phyloP scores from a whole-genome alignment of 2,329 filamentous ascomycete species.

The Fusarium tuaranense region DNA sequence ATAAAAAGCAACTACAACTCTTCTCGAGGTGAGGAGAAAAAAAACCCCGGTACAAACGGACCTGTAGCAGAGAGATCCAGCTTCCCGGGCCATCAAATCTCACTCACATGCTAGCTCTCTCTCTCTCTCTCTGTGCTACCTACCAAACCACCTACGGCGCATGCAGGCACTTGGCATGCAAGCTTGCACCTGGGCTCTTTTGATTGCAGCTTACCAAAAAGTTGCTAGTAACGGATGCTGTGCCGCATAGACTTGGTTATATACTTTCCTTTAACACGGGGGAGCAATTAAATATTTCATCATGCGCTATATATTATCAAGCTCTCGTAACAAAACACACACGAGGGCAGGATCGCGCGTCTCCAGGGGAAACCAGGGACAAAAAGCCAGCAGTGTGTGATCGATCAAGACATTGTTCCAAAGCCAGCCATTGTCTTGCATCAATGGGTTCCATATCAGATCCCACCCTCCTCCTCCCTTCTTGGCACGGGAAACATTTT shows the following conservation, averaged over 20 bases:
- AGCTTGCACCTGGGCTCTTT: background rate
- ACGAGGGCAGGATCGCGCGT: conserved; percentile 28
- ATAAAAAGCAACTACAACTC: background rate
- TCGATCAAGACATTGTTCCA: conserved; percentile 28
- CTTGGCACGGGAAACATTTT: conserved; percentile 2
- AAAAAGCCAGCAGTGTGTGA: background rate
- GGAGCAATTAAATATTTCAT: background rate
- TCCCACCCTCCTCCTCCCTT: conserved; percentile 6
- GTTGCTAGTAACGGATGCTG: background rate
- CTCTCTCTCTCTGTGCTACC: background rate
- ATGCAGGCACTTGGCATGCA: background rate
- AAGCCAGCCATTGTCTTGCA: conserved; percentile 20
- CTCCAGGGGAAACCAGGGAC: conserved; percentile 22
- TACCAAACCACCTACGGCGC: background rate
- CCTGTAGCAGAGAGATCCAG: background rate
- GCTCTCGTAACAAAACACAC: conserved; percentile 3
- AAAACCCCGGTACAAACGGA: background rate
- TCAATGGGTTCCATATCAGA: conserved; percentile 18
- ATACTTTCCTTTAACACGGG: background rate
- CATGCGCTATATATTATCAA: background rate
- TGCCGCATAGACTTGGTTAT: background rate
- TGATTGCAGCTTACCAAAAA: background rate
- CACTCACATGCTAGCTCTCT: background rate
- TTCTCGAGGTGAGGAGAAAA: background rate
- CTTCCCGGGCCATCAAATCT: background rate